These are phyloP conservation scores for Schwanniomyces polymorphus DNA, from an alignment of 805 yeast genomes.

Conservation along the genomic window DNA sequence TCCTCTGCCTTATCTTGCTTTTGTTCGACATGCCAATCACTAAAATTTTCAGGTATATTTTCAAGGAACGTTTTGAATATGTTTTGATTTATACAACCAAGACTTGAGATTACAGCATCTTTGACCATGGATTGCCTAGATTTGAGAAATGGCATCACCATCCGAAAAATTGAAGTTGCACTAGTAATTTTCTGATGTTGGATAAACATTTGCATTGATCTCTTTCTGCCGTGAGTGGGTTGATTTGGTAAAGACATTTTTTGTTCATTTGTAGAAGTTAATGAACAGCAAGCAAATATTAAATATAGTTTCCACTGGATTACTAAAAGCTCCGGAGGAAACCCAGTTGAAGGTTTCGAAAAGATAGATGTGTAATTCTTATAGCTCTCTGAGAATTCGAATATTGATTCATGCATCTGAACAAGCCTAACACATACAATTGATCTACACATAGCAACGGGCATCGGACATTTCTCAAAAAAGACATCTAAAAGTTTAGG, in stretches of 20 bases:
- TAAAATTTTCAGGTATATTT: constrained; percentile 61
- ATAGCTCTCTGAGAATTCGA: constrained; percentile 51
- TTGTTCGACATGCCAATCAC: constrained; percentile 44
- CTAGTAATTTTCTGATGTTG: constrained; percentile 93
- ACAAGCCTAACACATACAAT: constrained; percentile 87
- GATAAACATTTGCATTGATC: constrained; percentile 74
- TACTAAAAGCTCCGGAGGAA: constrained; percentile 68
- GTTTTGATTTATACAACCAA: constrained; percentile 87
- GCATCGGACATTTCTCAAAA: constrained; percentile 83
- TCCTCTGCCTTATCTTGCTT: constrained; percentile 36
- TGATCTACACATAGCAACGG: constrained; percentile 89
- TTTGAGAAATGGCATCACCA: constrained; percentile 80
- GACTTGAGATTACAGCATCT: constrained; percentile 86
- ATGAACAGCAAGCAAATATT: constrained; percentile 87
- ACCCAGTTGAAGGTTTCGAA: constrained; percentile 19
- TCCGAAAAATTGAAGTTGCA: constrained; percentile 82
- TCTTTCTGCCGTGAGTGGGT: constrained; percentile 69
- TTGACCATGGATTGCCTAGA: constrained; percentile 68
- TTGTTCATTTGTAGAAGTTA: constrained; percentile 88
- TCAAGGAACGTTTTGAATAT: constrained; percentile 82
- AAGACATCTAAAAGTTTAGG: constrained; percentile 72
- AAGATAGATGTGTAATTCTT: constrained; percentile 37
- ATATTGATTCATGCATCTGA: constrained; percentile 73
- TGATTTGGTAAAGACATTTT: constrained; percentile 54
- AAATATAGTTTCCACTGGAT: constrained; percentile 89